Evolutionary conservation across 2,329 filamentous ascomycete genomes (phyloP), one percentile per base, ranked within the genome.

Genomic region (Coniochaeta sp.): DNA sequence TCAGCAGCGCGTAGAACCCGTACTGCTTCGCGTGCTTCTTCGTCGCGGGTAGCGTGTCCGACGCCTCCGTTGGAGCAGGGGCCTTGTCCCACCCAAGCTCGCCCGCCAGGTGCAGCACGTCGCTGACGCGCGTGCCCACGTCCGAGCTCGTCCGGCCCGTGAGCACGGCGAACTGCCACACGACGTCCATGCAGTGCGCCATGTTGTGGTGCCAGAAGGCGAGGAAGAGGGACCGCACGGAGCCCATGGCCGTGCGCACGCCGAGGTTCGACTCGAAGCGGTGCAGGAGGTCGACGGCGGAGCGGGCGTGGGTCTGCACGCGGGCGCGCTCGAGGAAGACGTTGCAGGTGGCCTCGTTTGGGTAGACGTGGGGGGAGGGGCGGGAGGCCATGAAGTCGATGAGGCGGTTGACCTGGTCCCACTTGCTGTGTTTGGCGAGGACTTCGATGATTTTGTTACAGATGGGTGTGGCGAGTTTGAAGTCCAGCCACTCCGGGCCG

Each of bases 401-500:
- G 12, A 78, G 50, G 13, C 52, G 50, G 8, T 49, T 48, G 46
- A 59, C 59, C 16, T 65, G 62, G 24, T 55, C 52, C 38, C 66
- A 63, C 24, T 59, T 60, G 40, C 71, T 63, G 58, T 75, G 67
- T 27, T 67, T 63, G 47, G 72, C 68, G 22, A 75, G 66, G 45
- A 75, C 71, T 3, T 67, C 61, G n/a, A 77, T 54, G 22, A 75
- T 68, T 28, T 58, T 58, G 57, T 72, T 68, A 33, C 69, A 58
- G 1, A 70, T 63, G 5, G 58, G 56, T 20, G 56, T 58, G 9
- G 45, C 24, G 14, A n/a, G 14, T 9, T 2, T 2, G 18, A 10
- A 20, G 5, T 66, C 69, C 31, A 74, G 61, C 77, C 77, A 80
- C n/a, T 63, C 63, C 1, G 62, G 56, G 4, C 76, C 75, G 60